Evolutionary conservation across 2,329 filamentous ascomycete genomes (phyloP), one percentile per base, ranked within the genome.

Genomic region (Cadophora sp.): DNA sequence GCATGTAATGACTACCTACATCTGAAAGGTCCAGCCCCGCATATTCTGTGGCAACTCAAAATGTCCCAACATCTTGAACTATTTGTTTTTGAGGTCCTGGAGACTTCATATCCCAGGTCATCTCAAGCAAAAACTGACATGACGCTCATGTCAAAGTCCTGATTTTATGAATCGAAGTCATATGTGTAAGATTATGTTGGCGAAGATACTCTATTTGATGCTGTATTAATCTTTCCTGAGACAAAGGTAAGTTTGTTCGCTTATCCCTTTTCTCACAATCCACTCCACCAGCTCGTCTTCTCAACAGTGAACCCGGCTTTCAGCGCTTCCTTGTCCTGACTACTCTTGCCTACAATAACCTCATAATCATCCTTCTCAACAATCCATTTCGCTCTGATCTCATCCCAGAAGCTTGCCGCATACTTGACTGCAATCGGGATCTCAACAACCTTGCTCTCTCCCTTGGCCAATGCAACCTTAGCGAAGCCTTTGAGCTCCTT

Each of bases 321-420:
- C 16, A 91, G 80, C 69, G 83, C 83, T 4, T 81, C 79, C 4
- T 81, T 83, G 43, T 86, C 77, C 4, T 73, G 80, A 71, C 85
- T 91, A 68, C 86, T 90, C 60, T 85, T 81, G 9, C 83, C 85
- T 2, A 92, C 85, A 64, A 89, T 79, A 19, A 92, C 83, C 66
- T 85, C 84, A 76, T 92, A 93, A 59, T 81, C 81, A 34, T 90
- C 91, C 76, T 84, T 84, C 80, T 92, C 90, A 1, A 85, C 85
- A 24, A 86, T 84, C 90, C 90, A 94, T 74, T 87, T 82, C 65
- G 85, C 82, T 14, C 86, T 81, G 70, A 86, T 84, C 80, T 93
- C 91, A 72, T 92, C 89, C 83, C 89, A 93, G 80, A 89, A 93
- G 64, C 87, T 87, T 0, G 87, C 85, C 0, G 87, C 88, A 65